Conservation (phyloP, 116 monocot species). For the Iris pallida region DNA sequence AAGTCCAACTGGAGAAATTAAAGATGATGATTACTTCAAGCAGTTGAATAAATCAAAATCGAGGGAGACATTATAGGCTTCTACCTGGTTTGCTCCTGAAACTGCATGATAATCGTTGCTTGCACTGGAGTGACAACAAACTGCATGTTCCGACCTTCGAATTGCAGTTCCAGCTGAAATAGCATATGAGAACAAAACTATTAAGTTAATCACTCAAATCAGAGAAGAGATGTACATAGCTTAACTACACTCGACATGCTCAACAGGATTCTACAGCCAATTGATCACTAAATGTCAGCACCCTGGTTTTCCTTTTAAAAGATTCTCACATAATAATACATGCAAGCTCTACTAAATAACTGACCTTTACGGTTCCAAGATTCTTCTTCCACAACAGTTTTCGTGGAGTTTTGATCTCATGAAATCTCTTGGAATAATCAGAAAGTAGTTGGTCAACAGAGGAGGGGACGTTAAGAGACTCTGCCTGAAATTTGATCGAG, state of each 20-base stretch:
- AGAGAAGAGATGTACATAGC: too few relatives aligned
- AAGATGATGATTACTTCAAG: slow-evolving; percentile 2
- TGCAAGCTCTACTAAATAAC: background rate
- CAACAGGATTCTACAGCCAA: background rate
- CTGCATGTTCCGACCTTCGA: slow-evolving; percentile 65
- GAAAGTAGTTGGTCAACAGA: slow-evolving; percentile 71
- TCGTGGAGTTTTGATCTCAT: slow-evolving; percentile 89
- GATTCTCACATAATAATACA: background rate
- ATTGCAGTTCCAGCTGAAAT: slow-evolving; percentile 84
- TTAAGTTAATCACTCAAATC: too few relatives aligned
- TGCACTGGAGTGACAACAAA: slow-evolving; percentile 84
- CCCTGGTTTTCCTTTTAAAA: background rate
- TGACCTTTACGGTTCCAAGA: slow-evolving; percentile 87
- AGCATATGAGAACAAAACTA: slow-evolving; percentile 2
- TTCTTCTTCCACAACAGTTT: slow-evolving; percentile 94
- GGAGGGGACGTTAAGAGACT: slow-evolving; percentile 58
- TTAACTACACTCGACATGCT: too few relatives aligned
- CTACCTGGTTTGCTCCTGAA: slow-evolving; percentile 92
- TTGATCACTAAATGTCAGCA: background rate
- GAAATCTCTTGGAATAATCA: slow-evolving; percentile 88
- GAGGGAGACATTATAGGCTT: background rate
- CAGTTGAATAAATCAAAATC: background rate
- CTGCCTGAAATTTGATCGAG: slow-evolving; percentile 44
- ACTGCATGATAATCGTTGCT: slow-evolving; percentile 89
- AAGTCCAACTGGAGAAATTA: slow-evolving; percentile 67